Conservation (phyloP, 2,329 filamentous ascomycete genomes). For the Trichoderma cornu-damae region DNA sequence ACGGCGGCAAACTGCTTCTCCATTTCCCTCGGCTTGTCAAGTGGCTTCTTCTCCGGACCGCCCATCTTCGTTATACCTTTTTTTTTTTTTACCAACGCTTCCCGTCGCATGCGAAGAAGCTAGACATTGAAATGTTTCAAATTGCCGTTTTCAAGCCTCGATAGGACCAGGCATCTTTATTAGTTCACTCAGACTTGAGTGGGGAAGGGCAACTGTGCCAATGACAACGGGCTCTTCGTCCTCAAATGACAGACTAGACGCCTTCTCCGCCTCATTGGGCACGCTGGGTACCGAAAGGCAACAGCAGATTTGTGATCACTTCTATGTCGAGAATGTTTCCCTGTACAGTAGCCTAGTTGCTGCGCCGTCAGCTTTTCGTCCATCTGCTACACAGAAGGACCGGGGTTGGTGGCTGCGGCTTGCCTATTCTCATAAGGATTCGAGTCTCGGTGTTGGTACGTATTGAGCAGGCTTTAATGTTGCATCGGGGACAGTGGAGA, state of each 20-base stretch:
- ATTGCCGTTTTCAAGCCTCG: background rate
- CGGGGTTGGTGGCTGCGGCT: background rate
- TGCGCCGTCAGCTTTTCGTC: background rate
- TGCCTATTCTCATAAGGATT: background rate
- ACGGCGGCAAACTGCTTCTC: conserved; percentile 28
- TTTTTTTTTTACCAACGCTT: background rate
- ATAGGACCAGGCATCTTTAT: background rate
- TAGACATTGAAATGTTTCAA: background rate
- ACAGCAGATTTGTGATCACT: background rate
- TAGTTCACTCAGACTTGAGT: background rate
- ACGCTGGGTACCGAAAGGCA: background rate
- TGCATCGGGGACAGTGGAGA: background rate
- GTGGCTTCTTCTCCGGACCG: background rate
- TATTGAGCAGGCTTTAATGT: background rate
- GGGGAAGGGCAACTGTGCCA: background rate
- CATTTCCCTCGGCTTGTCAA: background rate
- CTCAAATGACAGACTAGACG: conserved; percentile 7
- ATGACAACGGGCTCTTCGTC: background rate
- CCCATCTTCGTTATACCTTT: conserved; percentile 4
- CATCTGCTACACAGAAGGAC: background rate
- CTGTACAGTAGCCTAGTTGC: background rate
- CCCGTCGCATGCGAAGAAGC: background rate
- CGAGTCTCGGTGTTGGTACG: background rate
- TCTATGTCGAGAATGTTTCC: background rate
- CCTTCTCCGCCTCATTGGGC: conserved; percentile 10